phyloP scores from a whole-genome alignment of 805 yeast genomes.

The Vanderwaltozyma verrucispora region DNA sequence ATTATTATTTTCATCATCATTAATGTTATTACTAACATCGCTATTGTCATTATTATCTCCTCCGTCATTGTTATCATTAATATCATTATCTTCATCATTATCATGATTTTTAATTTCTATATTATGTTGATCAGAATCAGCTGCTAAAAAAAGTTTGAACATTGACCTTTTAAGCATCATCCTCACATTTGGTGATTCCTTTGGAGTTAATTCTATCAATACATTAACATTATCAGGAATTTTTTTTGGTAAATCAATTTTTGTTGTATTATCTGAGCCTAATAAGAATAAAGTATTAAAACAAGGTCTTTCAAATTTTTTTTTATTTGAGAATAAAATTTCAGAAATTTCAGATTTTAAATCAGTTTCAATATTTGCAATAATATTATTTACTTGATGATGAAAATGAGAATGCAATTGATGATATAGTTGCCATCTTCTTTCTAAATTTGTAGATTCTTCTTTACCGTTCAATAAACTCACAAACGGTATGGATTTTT shows the following conservation, averaged over 20 bases:
- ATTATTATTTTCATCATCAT: conserved; percentile 1
- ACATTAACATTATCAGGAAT: conserved; percentile 14
- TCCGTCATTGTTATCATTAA: conserved; percentile 4
- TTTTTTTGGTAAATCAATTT: conserved; percentile 26
- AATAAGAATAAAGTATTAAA: conserved; percentile 32
- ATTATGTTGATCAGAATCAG: conserved; percentile 10
- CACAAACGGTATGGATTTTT: conserved; percentile 30
- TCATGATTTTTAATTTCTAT: background rate
- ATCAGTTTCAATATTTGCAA: conserved; percentile 27
- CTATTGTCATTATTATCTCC: background rate
- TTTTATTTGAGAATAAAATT: conserved; percentile 10
- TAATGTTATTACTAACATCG: conserved; percentile 1
- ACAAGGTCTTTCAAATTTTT: conserved; percentile 2
- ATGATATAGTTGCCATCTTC: conserved; percentile 34
- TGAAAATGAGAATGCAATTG: conserved; percentile 27
- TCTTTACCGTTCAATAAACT: conserved; percentile 36
- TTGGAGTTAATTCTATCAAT: conserved; percentile 29
- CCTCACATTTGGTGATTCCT: conserved; percentile 30
- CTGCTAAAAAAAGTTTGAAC: conserved; percentile 22
- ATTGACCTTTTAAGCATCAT: conserved; percentile 29
- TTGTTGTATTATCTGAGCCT: conserved; percentile 36
- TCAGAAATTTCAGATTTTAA: conserved; percentile 27
- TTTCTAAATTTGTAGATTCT: conserved; percentile 27
- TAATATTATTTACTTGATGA: conserved; percentile 21
- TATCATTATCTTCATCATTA: conserved; percentile 5